Evolutionary conservation across 495 filamentous ascomycete genomes (phyloP), one percentile per base, ranked within the genome.

Genomic region (Cercophora newfieldiana): DNA sequence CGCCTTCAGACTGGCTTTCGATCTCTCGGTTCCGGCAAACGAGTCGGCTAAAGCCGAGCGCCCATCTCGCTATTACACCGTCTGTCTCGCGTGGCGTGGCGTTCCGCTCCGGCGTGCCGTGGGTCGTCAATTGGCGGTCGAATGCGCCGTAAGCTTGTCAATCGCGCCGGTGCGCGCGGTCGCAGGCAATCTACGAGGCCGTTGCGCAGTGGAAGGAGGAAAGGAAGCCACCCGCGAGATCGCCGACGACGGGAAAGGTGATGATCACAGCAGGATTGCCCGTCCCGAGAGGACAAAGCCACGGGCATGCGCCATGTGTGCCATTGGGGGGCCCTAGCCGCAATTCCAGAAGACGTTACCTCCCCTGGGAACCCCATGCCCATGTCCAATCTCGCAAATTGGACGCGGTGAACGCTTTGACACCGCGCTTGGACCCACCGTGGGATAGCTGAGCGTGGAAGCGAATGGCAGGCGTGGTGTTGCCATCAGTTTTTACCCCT

Each of bases 341-440:
- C 57, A 59, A 30, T 57, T 33, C 55, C 30, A 28, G 28, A n/a
- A 30, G n/a, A n/a, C n/a, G n/a, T n/a, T n/a, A n/a, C n/a, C n/a
- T n/a, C n/a, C n/a, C n/a, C n/a, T n/a, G n/a, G n/a, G n/a, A n/a
- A n/a, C n/a, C n/a, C n/a, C n/a, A n/a, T n/a, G n/a, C n/a, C n/a
- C 49, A n/a, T 30, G 60, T 37, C 51, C 61, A 63, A 63, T 63
- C 51, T 73, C 63, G 64, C 69, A 68, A 66, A 71, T 72, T 63
- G 55, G 58, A 68, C 70, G 57, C 53, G 60, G 63, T 25, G 56
- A 60, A 25, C 69, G 69, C 69, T 74, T 70, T 69, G 71, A 68
- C 71, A 66, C 60, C 24, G 21, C 24, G 58, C 48, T 47, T 56
- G 68, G 64, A 59, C 63, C 54, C 59, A 64, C 59, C 47, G 28